These are phyloP conservation scores for Lecanicillium sp. DNA, from an alignment of 2,329 filamentous ascomycete species.

Conservation along the genomic window DNA sequence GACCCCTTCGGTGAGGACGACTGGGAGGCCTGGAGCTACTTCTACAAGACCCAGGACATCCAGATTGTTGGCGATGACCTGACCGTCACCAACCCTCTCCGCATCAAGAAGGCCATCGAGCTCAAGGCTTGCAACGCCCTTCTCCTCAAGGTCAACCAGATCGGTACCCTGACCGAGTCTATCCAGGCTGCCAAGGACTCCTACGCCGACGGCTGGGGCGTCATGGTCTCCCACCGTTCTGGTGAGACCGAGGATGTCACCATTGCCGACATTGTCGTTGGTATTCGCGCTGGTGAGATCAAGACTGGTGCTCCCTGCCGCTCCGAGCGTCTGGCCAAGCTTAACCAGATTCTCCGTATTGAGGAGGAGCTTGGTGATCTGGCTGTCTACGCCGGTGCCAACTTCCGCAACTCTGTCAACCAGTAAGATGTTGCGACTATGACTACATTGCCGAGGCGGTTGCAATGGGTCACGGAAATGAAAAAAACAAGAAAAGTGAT, in stretches of 20 bases:
- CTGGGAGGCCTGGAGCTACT: slow-evolving; percentile 99
- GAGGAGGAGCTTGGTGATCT: slow-evolving; percentile 96
- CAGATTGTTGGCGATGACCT: slow-evolving; percentile 98
- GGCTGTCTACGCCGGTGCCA: slow-evolving; percentile 83
- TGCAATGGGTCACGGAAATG: neutral
- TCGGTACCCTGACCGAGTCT: slow-evolving; percentile 96
- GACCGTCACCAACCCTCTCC: slow-evolving; percentile 97
- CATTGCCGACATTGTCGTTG: slow-evolving; percentile 96
- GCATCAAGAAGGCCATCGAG: slow-evolving; percentile 99
- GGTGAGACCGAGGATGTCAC: slow-evolving; percentile 99
- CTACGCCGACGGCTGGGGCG: slow-evolving; percentile 90
- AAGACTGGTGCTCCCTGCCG: slow-evolving; percentile 96
- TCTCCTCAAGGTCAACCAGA: slow-evolving; percentile 99
- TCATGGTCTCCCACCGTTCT: slow-evolving; percentile 99
- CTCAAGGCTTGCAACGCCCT: slow-evolving; percentile 98
- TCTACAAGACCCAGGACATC: slow-evolving; percentile 98
- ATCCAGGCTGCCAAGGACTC: slow-evolving; percentile 99
- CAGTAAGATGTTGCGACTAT: slow-evolving; percentile 52
- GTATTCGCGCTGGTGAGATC: slow-evolving; percentile 95
- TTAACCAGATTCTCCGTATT: slow-evolving; percentile 99
- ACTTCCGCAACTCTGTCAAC: slow-evolving; percentile 88
- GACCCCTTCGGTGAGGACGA: slow-evolving; percentile 99
- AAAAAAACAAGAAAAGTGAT: neutral
- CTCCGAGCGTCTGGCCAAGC: slow-evolving; percentile 97
- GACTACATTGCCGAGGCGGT: neutral